These are phyloP conservation scores for Dimargaris verticillata DNA, from an alignment of 192 early-diverging fungal species.

Conservation along the genomic window DNA sequence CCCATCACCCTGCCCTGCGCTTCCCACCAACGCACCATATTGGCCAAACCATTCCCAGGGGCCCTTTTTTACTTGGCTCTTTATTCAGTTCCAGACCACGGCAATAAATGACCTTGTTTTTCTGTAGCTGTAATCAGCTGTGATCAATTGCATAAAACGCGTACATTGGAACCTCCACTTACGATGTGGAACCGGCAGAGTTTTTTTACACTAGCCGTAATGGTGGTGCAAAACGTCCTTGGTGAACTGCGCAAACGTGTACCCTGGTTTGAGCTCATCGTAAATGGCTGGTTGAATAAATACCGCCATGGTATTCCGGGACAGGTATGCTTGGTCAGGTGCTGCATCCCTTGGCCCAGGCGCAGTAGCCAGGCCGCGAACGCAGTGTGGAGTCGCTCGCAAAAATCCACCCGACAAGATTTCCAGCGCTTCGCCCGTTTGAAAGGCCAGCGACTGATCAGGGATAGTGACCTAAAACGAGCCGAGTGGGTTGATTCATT, in stretches of 20 bases:
- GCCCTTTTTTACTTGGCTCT: too few species aligned
- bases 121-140: too few species aligned
- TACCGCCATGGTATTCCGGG: slow-evolving; percentile 50
- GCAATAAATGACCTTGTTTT: too few species aligned
- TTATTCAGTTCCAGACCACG: too few species aligned
- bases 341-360: slow-evolving; percentile 13
- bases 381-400: slow-evolving; percentile 49
- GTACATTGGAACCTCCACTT: too few species aligned
- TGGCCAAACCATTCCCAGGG: too few species aligned
- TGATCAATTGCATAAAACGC: too few species aligned
- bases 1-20: too few species aligned
- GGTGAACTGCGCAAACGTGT: slow-evolving; percentile 33
- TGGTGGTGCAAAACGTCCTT: slow-evolving; percentile 11
- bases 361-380: slow-evolving; percentile 29
- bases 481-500: too few species aligned
- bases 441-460: slow-evolving; percentile 42
- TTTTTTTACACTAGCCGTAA: background rate
- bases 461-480: slow-evolving; percentile 37
- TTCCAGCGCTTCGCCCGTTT: slow-evolving; percentile 47
- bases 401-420: slow-evolving; percentile 29
- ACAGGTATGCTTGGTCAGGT: slow-evolving; percentile 19
- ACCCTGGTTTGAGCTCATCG: slow-evolving; percentile 19
- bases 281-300: slow-evolving; percentile 50
- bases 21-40: too few species aligned
- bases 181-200: too few species aligned